Evolutionary conservation across 768 basidiomycete species (phyloP), one percentile per base, ranked within the genome.

Genomic region (Guyanaporus albipodus): DNA sequence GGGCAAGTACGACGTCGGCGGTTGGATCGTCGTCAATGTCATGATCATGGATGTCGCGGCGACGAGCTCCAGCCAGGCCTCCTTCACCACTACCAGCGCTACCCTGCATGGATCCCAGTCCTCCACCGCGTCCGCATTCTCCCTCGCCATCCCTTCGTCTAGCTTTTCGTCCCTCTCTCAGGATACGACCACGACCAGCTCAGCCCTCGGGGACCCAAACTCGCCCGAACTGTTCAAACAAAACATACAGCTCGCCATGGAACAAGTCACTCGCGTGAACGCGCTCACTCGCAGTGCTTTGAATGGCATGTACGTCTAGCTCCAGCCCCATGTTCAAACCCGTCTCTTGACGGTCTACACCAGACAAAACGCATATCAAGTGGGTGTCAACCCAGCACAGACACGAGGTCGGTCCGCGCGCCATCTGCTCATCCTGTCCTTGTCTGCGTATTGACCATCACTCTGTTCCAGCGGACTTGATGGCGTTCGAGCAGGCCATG

Each of bases 161-260:
- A 42, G 44, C 7, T 67, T 57, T 12, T 34, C 56, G 3, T 10
- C 22, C 8, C 52, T 64, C n/a, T 67, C 65, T 14, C 66, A 67
- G 44, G 62, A 61, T 14, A 58, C 62, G 18, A 49, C 42, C 6
- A 29, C 36, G 14, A 42, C 46, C 2, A 14, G 45, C 4, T 46
- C 51, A 10, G 49, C 55, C 1, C 61, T 68, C 39, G 49, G 46
- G 6, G 83, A 85, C 48, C 76, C 74, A 14, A 84, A 78, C 49
- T 79, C 82, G 19, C 77, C 79, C 14, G 79, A 77, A 22, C 46
- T 72, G n/a, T 82, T 87, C 70, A 80, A 78, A 50, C 76, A 78
- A 41, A 81, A 80, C 58, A 50, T 82, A 2, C 72, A 71, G 32
- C 42, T 74, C 14, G 68, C 74, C 0, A 71, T 74, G 44, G 72